Percentiles rank a stretch among this genome's conserved stretches.
phyloP scores from a whole-genome alignment of 2,329 filamentous ascomycete species.

The Lecanicillium sp. region DNA sequence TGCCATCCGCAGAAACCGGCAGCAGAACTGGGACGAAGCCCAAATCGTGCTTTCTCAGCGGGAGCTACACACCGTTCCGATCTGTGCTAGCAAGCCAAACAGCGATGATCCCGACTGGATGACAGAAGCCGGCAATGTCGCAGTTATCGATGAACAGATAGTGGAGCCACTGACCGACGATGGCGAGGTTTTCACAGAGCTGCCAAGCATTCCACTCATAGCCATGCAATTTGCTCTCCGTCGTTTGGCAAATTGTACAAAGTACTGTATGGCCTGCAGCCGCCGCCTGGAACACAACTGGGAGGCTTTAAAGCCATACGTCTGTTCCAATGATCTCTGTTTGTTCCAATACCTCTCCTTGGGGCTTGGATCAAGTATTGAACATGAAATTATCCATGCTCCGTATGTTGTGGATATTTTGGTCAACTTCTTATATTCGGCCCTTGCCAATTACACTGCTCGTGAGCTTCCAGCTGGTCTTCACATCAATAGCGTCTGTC shows the following conservation, averaged over 20 bases:
- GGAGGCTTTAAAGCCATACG: constrained; percentile 67
- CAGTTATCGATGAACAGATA: too few species aligned
- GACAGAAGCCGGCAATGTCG: too few species aligned
- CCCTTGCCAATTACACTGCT: constrained; percentile 32
- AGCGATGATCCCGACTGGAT: too few species aligned
- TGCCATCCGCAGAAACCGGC: neutral
- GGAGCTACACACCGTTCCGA: neutral
- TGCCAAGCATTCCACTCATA: constrained; percentile 44
- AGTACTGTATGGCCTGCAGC: constrained; percentile 85
- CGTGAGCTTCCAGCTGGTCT: constrained; percentile 38
- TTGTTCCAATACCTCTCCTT: constrained; percentile 82
- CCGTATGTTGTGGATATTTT: constrained; percentile 80
- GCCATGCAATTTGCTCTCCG: constrained; percentile 70
- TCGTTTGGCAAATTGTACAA: constrained; percentile 71
- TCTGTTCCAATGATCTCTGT: constrained; percentile 69
- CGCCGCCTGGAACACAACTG: constrained; percentile 56
- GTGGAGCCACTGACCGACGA: neutral
- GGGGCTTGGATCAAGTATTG: constrained; percentile 78
- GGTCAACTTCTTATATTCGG: constrained; percentile 70
- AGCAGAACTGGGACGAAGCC: constrained; percentile 11
- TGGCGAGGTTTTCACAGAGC: constrained; percentile 21
- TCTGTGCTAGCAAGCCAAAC: too few species aligned
- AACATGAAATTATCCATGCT: constrained; percentile 73
- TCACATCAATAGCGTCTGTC: constrained; percentile 21
- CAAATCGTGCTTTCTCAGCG: neutral